Evolutionary conservation across 1,284 basidiomycete genomes (phyloP).

Genomic region (Cutaneotrichosporon curvatum): DNA sequence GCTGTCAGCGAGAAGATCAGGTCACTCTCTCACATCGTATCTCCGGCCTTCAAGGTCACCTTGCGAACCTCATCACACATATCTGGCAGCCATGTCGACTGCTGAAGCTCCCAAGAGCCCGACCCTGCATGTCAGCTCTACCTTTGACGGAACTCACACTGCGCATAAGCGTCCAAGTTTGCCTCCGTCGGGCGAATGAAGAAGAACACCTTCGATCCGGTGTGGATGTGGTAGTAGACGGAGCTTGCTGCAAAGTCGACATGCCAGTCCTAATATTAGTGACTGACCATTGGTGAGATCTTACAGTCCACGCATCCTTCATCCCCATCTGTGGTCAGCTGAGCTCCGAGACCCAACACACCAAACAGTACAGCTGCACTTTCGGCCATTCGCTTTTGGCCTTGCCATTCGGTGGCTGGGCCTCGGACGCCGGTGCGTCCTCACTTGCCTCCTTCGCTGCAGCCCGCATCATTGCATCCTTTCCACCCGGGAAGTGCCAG

Average conservation of each 20-base stretch:
- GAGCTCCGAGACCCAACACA: conserved; percentile 51
- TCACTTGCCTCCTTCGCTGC: not conserved
- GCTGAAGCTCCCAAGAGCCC: conserved; percentile 72
- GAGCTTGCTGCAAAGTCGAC: conserved; percentile 92
- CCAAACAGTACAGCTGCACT: conserved; percentile 91
- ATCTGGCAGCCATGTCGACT: conserved; percentile 83
- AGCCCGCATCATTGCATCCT: conserved; percentile 13
- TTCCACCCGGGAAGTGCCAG: conserved; percentile 56
- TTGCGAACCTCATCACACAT: conserved; percentile 70
- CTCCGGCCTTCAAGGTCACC: conserved; percentile 71
- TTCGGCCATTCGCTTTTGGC: conserved; percentile 61
- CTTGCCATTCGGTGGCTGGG: conserved; percentile 3
- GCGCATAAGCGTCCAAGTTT: conserved; percentile 67
- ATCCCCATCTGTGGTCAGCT: conserved; percentile 51
- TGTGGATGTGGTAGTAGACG: conserved; percentile 85
- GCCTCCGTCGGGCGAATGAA: conserved; percentile 83
- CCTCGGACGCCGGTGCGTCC: not conserved
- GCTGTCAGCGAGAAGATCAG: not conserved
- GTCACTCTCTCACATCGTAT: conserved; percentile 67
- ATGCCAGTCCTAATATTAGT: conserved; percentile 73
- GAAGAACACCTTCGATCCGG: conserved; percentile 83
- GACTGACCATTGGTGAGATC: conserved; percentile 25
- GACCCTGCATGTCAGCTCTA: conserved; percentile 49
- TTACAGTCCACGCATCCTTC: conserved; percentile 67
- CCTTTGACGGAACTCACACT: conserved; percentile 31